Evolutionary conservation across 768 basidiomycete genomes (phyloP).

Genomic region (Hygrophoropsis aurantiaca): DNA sequence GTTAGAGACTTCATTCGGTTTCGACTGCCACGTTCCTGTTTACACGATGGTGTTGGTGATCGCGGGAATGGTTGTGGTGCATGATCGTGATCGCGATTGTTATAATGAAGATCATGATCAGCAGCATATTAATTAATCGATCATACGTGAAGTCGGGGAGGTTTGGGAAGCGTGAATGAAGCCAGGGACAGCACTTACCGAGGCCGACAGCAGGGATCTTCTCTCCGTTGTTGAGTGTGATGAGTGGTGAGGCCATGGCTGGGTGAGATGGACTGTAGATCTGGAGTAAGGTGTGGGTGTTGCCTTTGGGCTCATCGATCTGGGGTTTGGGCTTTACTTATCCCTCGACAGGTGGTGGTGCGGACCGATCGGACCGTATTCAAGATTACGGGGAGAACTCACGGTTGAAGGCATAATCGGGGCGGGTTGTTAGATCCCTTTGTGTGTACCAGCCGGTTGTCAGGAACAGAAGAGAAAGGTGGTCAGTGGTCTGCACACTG

Average conservation of each 20-base stretch:
- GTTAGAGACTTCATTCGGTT: conserved; percentile 63
- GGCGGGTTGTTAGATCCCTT: too few relatives aligned
- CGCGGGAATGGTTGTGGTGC: not conserved
- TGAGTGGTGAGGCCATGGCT: conserved; percentile 39
- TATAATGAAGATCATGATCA: too few relatives aligned
- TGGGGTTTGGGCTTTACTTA: not conserved
- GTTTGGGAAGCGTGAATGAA: not conserved
- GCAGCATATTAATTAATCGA: not conserved
- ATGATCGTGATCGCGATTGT: not conserved
- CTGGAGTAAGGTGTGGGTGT: not conserved
- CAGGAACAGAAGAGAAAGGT: too few relatives aligned
- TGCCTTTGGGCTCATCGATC: conserved; percentile 4
- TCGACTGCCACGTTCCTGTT: conserved; percentile 80
- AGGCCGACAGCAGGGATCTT: conserved; percentile 59
- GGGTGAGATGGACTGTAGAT: not conserved
- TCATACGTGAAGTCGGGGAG: not conserved
- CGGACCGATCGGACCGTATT: conserved; percentile 20
- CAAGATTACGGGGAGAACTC: too few relatives aligned
- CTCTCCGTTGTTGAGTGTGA: conserved; percentile 62
- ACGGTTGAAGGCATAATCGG: too few relatives aligned
- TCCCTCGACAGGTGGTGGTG: not conserved
- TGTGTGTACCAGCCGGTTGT: too few relatives aligned
- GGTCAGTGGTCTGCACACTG: too few relatives aligned
- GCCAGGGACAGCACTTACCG: conserved; percentile 41
- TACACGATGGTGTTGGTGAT: conserved; percentile 15